Base-by-base conservation (phyloP, 225 moss, liverwort and hornwort genomes). In the Marchantia paleacea region DNA sequence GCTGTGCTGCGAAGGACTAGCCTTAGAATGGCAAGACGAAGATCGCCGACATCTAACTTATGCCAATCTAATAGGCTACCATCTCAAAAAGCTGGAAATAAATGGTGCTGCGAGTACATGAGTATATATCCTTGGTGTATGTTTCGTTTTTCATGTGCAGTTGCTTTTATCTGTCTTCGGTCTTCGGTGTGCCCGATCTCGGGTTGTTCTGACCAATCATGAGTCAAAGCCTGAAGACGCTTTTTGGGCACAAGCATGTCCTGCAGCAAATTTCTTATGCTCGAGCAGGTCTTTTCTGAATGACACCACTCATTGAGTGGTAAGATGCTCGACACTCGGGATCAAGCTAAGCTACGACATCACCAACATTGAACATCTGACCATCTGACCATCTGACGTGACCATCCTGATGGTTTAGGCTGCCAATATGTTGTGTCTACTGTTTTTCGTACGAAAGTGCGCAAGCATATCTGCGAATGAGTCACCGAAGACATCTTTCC, bases 61-160 rank as follows among this genome's bases (percentile, higher is more conserved):
- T 84, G 89, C 87, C 68, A 88, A 94, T 80, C 31, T 99, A 75
- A 85, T 99, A 53, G 91, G 91, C n/a, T 94, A 91, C 80, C 89
- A 90, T 69, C 91, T 99, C 28, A 85, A 93, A 86, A 92, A 83
- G 48, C 73, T 91, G 50, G 80, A 85, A 84, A 89, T 87, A 49
- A 79, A 69, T 52, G 53, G 53, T 69, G 68, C 54, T 69, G 54
- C 20, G 24, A 25, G 65, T 15, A 64, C 50, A 10, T 78, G 25
- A 78, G 51, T 51, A 67, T 77, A 24, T 52, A 14, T 29, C 18
- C 48, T 15, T 22, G 3, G 65, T 7, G 12, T 65, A 28, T 24
- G n/a, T 65, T 8, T 24, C 25, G 22, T 65, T 24, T 65, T 65
- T 28, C 26, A 10, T 0, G 20, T 65, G 7, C n/a, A 5, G 4